Evolutionary conservation across 176 grass and related monocot genomes (phyloP).

Genomic region (bread wheat (Triticum aestivum)): IWGSC_CS_RefSeq_v2.1 NC_057801.1:820338584-820339083

Average conservation of each 20-base stretch:
- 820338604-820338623: neutral
- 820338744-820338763: neutral
- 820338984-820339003: conserved; percentile 45
- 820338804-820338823: neutral
- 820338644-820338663: neutral
- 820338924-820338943: conserved; percentile 40
- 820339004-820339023: conserved; percentile 50
- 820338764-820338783: neutral
- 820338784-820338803: neutral
- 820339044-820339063: conserved; percentile 61
- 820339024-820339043: conserved; percentile 49
- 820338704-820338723: neutral
- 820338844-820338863: neutral
- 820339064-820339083: conserved; percentile 58
- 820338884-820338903: neutral
- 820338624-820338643: neutral
- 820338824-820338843: neutral
- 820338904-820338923: conserved; percentile 12
- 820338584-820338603: neutral
- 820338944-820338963: conserved; percentile 38
- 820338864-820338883: conserved; percentile 21
- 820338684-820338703: neutral
- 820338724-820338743: neutral
- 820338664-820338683: neutral
- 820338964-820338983: conserved; percentile 50